Evolutionary conservation across 2,329 filamentous ascomycete species (phyloP).

Genomic region (Aureobasidium mangrovei): DNA sequence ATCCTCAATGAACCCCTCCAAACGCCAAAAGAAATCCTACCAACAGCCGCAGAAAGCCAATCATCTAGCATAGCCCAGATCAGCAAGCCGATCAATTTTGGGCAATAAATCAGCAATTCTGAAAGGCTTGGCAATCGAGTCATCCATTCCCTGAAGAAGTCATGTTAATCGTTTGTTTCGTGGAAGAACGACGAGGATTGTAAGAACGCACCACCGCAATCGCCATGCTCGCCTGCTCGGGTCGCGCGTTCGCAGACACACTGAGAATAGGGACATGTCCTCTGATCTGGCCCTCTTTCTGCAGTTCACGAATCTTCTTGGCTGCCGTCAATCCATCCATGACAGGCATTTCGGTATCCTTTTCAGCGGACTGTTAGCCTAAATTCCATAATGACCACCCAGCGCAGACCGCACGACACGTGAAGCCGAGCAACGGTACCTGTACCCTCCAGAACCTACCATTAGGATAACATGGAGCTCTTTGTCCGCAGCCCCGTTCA

Average conservation of each 20-base stretch:
- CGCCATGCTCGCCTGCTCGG: slow-evolving; percentile 63
- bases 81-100: slow-evolving; percentile 13
- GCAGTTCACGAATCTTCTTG: slow-evolving; percentile 57
- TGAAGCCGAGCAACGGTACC: slow-evolving; percentile 28
- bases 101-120: slow-evolving; percentile 15
- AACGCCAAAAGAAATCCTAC: no score
- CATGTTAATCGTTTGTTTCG: no score
- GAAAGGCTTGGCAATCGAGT: slow-evolving; percentile 16
- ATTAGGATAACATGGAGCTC: slow-evolving; percentile 52
- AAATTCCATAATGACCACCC: slow-evolving; percentile 15
- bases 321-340: slow-evolving; percentile 74
- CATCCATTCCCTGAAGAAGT: slow-evolving; percentile 47
- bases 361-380: no score
- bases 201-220: slow-evolving; percentile 42
- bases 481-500: not conserved
- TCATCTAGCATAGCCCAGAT: not conserved
- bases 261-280: slow-evolving; percentile 65
- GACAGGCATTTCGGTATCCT: slow-evolving; percentile 19
- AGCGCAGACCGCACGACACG: no score
- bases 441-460: slow-evolving; percentile 40
- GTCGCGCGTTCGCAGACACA: slow-evolving; percentile 70
- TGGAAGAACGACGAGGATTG: no score
- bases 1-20: no score
- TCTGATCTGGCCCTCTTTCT: slow-evolving; percentile 51
- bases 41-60: no score